Evolutionary conservation across 208 protist genomes (phyloP).

Genomic region (Zelonia costaricensis): DNA sequence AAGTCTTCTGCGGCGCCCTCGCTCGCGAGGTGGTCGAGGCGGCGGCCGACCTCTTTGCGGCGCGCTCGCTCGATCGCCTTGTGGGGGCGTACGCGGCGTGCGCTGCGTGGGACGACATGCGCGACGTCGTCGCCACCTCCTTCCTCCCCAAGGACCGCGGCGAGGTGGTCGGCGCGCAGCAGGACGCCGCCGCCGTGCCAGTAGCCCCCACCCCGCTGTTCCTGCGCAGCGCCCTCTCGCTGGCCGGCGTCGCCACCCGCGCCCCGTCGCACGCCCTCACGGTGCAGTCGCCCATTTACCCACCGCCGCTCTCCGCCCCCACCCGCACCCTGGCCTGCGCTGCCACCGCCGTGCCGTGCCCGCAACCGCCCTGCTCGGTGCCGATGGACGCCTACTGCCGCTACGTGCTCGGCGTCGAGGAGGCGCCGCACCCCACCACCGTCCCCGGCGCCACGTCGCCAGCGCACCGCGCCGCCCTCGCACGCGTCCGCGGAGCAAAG

Average conservation of each 20-base stretch:
- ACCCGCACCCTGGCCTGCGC: not conserved
- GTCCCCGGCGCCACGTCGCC: not conserved
- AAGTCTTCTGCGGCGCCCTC: conserved; percentile 61
- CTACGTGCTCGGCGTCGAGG: conserved; percentile 47
- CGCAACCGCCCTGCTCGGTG: conserved; percentile 28
- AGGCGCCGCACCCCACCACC: not conserved
- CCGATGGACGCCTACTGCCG: conserved; percentile 67
- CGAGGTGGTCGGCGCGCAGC: not conserved
- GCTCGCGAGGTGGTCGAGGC: conserved; percentile 69
- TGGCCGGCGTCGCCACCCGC: conserved; percentile 20
- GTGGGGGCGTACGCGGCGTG: conserved; percentile 66
- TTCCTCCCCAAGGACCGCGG: conserved; percentile 56
- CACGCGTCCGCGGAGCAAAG: not conserved
- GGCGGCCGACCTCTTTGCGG: conserved; percentile 49
- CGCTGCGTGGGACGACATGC: conserved; percentile 77
- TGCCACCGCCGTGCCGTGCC: conserved; percentile 1
- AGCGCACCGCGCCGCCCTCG: not conserved
- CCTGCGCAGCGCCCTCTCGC: conserved; percentile 26
- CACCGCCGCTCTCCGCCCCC: conserved; percentile 15
- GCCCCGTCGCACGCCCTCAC: conserved; percentile 20
- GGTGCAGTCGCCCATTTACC: conserved; percentile 13
- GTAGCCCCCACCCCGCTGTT: conserved; percentile 10
- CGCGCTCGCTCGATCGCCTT: conserved; percentile 59
- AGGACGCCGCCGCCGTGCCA: not conserved
- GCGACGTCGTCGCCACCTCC: conserved; percentile 46